Evolutionary conservation across 2,329 filamentous ascomycete species (phyloP).

Genomic region (Cladosporium sp.): DNA sequence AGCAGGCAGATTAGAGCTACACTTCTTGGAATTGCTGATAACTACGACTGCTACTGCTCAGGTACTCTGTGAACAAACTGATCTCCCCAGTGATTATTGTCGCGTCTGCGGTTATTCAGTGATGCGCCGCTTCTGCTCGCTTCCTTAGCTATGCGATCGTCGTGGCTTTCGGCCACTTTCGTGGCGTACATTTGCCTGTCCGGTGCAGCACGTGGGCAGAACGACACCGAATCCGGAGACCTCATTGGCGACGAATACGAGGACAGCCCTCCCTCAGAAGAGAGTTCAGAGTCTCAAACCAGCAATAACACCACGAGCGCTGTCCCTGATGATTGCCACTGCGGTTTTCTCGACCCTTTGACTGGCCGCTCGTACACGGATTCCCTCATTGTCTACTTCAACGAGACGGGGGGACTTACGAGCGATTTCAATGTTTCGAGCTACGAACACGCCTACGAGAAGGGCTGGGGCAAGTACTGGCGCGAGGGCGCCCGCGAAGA

Average conservation of each 20-base stretch:
- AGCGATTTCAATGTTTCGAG: conserved; percentile 44
- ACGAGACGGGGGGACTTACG: conserved; percentile 45
- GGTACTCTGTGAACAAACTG: background rate
- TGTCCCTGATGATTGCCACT: conserved; percentile 42
- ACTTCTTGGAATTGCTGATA: background rate
- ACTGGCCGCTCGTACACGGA: conserved; percentile 49
- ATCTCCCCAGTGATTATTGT: background rate
- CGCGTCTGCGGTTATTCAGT: background rate
- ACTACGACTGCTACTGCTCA: background rate
- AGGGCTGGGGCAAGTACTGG: conserved; percentile 50
- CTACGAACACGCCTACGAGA: conserved; percentile 49
- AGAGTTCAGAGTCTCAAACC: background rate
- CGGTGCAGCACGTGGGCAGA: conserved; percentile 16
- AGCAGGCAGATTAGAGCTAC: conserved; percentile 6
- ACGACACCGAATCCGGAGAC: conserved; percentile 7
- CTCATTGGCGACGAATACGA: background rate
- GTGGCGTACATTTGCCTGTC: conserved; percentile 4
- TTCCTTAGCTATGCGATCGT: conserved; percentile 13
- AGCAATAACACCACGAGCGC: background rate
- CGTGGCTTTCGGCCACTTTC: conserved; percentile 8
- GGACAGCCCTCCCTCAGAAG: background rate
- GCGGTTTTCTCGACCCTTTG: conserved; percentile 48
- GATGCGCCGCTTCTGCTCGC: background rate
- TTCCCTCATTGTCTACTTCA: conserved; percentile 54
- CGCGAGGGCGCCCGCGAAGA: conserved; percentile 45